Evolutionary conservation across 1,284 basidiomycete genomes (phyloP).

Genomic region (Meira nashicola): DNA sequence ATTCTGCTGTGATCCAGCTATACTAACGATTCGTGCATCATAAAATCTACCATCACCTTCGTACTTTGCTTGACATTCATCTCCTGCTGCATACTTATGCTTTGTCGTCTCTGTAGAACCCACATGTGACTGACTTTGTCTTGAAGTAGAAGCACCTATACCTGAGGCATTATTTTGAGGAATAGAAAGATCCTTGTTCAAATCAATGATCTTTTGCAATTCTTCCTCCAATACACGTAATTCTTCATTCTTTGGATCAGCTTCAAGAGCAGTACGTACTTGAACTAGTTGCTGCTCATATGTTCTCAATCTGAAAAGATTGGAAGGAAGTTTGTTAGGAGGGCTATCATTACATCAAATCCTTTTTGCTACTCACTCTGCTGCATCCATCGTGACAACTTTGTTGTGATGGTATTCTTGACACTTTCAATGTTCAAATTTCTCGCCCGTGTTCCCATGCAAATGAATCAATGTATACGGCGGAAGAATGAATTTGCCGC

Average conservation of each 20-base stretch:
- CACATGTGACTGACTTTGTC: background rate
- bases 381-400: background rate
- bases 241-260: constrained; percentile 77
- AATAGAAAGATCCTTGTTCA: constrained; percentile 59
- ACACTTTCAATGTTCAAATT: too few relatives aligned
- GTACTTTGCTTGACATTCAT: constrained; percentile 87
- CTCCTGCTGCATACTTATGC: constrained; percentile 62
- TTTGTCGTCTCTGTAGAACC: background rate
- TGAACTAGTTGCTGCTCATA: constrained; percentile 64
- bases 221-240: constrained; percentile 67
- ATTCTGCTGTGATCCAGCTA: constrained; percentile 78
- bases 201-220: constrained; percentile 79
- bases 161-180: background rate
- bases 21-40: constrained; percentile 55
- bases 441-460: too few relatives aligned
- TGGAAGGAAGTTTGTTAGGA: background rate
- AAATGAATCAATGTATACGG: too few relatives aligned
- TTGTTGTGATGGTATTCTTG: too few relatives aligned
- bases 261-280: constrained; percentile 76
- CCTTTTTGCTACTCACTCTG: constrained; percentile 6
- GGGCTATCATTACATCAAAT: background rate
- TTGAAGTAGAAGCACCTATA: background rate
- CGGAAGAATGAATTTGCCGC: too few relatives aligned
- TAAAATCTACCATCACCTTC: constrained; percentile 37
- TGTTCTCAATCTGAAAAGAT: background rate